Conservation (phyloP, 176 grass and related monocot species). For the Microstegium vimineum region DNA sequence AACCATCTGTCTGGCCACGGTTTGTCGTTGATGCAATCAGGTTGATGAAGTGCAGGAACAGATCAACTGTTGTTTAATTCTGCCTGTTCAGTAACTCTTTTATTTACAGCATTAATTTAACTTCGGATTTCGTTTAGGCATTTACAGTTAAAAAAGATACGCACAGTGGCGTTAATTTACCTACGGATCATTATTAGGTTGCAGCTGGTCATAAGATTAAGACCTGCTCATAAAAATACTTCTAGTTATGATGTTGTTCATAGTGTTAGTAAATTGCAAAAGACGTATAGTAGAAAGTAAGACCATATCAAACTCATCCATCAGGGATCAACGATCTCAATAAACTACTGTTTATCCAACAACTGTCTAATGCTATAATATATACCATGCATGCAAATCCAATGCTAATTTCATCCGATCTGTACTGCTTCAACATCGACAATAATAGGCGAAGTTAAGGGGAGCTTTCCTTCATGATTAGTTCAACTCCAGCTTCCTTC, state of each 20-base stretch:
- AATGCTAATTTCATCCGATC: conserved; percentile 62
- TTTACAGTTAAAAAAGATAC: background rate
- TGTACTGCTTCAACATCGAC: conserved; percentile 34
- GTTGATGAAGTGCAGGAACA: conserved; percentile 6
- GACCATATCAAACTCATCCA: conserved; percentile 17
- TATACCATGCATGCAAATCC: conserved; percentile 31
- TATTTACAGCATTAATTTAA: background rate
- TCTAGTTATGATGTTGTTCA: background rate
- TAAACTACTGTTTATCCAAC: conserved; percentile 28
- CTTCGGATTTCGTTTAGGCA: background rate
- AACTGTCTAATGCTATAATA: conserved; percentile 42
- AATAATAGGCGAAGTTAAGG: conserved; percentile 24
- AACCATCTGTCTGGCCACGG: conserved; percentile 13
- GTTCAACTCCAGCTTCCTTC: conserved; percentile 40
- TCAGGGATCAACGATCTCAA: conserved; percentile 28
- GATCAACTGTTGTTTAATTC: conserved; percentile 18
- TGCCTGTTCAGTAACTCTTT: background rate
- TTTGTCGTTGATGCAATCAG: background rate
- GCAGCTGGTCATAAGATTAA: background rate
- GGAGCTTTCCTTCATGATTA: conserved; percentile 42
- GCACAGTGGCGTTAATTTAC: background rate
- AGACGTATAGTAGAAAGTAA: conserved; percentile 2
- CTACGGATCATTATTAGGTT: background rate
- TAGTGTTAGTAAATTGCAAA: background rate
- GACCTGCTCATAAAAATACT: background rate